Evolutionary conservation across 129 eudicot species (phyloP).

Genomic region (Dittrichia graveolens): DNA sequence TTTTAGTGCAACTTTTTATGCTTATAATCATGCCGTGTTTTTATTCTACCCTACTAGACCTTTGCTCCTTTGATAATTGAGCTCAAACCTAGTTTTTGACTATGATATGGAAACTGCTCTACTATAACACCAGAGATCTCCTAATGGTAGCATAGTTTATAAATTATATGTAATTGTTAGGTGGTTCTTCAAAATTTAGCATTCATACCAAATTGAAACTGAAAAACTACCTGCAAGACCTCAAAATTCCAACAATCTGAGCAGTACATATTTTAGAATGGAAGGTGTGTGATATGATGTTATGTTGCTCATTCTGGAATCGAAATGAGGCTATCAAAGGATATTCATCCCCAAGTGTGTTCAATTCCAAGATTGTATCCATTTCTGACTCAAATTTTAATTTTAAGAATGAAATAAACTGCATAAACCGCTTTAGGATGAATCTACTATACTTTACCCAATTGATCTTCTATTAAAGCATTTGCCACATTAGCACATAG

Average conservation of each 20-base stretch:
- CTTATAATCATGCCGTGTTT: not conserved
- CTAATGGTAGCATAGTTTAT: not conserved
- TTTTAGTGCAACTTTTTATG: not conserved
- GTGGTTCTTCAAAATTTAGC: not conserved
- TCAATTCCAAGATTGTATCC: not conserved
- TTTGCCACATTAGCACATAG: not conserved
- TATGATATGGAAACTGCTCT: conserved; percentile 13
- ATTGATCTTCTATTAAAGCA: not conserved
- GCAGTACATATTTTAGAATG: not conserved
- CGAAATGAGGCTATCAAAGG: not conserved
- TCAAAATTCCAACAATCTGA: not conserved
- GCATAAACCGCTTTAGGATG: not conserved
- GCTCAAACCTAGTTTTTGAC: conserved; percentile 12
- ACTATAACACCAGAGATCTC: not conserved
- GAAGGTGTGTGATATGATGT: not conserved
- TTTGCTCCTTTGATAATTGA: conserved; percentile 21
- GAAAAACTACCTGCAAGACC: conserved; percentile 15
- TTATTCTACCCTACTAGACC: not conserved
- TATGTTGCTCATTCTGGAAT: not conserved
- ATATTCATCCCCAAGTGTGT: not conserved
- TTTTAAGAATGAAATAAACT: not conserved
- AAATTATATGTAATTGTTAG: not conserved
- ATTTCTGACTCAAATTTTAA: not conserved
- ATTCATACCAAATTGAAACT: conserved; percentile 1
- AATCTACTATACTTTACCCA: not conserved